Base-by-base conservation (phyloP, 768 basidiomycete species). In the Wakefieldia striispora region DNA sequence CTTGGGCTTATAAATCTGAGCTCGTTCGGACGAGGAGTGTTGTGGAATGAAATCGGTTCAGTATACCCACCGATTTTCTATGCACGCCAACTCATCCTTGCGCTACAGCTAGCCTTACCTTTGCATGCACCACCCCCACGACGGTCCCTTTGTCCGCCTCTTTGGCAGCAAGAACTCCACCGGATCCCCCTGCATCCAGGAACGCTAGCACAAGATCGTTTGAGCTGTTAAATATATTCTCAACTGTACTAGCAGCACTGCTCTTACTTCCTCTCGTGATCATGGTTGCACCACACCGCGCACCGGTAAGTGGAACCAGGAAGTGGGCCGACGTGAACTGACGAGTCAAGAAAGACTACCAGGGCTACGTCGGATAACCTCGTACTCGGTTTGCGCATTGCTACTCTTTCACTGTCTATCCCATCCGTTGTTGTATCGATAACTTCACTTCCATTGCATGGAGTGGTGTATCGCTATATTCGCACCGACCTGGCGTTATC, bases 121-220 rank as follows among this genome's bases (percentile, higher is more conserved):
- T 89, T 61, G 72, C 81, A 12, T 88, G 86, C 59, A 75, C 82
- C 16, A 81, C 86, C 1, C 71, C 80, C 6, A 77, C 79, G 51
- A 86, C 88, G 4, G 71, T 88, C 16, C 79, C 84, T 17, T 65
- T 88, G 45, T 87, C 86, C 53, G 73, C 80, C 33, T 80, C 85
- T 3, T 65, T 87, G 45, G 76, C 75, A 49, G 75, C 75, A 23
- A 68, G 56, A 13, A 47, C 40, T 6, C n/a, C 57, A n/a, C 27
- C 31, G 1, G 34, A 16, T 5, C 12, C 57, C n/a, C 43, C 49
- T 37, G 38, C 55, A 12, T 51, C 57, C 42, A 82, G 81, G 66
- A 71, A 72, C 42, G 69, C 76, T 12, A 73, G 70, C 27, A 69
- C 73, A 27, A 77, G 72, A 41, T 84, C 83, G 5, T 89, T 88